A percentile compares a stretch with the other conserved stretches of the same genome.
These are phyloP conservation scores for Solanum clarkiae DNA, from an alignment of 257 asterid genomes.

Conservation along the genomic window DNA sequence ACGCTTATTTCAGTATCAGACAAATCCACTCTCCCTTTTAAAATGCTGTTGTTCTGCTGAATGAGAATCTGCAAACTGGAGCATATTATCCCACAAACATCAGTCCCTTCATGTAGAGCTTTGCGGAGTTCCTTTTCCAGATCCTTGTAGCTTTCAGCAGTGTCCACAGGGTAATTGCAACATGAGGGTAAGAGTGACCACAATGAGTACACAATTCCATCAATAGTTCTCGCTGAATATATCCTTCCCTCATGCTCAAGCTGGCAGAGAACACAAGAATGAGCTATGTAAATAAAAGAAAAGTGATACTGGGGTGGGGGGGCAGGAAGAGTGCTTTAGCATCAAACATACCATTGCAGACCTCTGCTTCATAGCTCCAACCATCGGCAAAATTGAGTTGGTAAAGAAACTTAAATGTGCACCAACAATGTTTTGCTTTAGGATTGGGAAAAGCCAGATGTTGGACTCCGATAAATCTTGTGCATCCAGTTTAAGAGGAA, in stretches of 20 bases:
- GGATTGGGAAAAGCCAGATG: slow-evolving; percentile 83
- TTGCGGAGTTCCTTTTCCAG: slow-evolving; percentile 41
- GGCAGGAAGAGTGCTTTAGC: neutral
- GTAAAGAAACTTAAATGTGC: slow-evolving; percentile 57
- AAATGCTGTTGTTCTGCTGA: slow-evolving; percentile 59
- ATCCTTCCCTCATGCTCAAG: slow-evolving; percentile 52
- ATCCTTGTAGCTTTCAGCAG: slow-evolving; percentile 61
- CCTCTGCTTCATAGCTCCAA: slow-evolving; percentile 48
- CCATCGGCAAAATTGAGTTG: slow-evolving; percentile 42
- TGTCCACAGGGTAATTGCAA: slow-evolving; percentile 86
- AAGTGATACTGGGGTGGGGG: neutral
- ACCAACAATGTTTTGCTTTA: slow-evolving; percentile 73
- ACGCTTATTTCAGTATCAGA: slow-evolving; percentile 21
- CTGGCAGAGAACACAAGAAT: slow-evolving; percentile 26
- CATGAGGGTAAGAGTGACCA: slow-evolving; percentile 97
- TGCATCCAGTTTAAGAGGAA: slow-evolving; percentile 65
- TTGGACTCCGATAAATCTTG: slow-evolving; percentile 65
- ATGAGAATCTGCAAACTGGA: slow-evolving; percentile 78
- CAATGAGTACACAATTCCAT: slow-evolving; percentile 71
- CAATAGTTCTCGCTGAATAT: slow-evolving; percentile 47
- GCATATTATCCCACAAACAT: slow-evolving; percentile 61
- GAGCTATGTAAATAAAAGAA: neutral
- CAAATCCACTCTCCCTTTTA: slow-evolving; percentile 36
- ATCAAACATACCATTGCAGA: slow-evolving; percentile 46
- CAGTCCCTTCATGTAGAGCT: slow-evolving; percentile 63